Base-by-base conservation (phyloP, 208 protist species). In the Wallacemonas sp. region DNA sequence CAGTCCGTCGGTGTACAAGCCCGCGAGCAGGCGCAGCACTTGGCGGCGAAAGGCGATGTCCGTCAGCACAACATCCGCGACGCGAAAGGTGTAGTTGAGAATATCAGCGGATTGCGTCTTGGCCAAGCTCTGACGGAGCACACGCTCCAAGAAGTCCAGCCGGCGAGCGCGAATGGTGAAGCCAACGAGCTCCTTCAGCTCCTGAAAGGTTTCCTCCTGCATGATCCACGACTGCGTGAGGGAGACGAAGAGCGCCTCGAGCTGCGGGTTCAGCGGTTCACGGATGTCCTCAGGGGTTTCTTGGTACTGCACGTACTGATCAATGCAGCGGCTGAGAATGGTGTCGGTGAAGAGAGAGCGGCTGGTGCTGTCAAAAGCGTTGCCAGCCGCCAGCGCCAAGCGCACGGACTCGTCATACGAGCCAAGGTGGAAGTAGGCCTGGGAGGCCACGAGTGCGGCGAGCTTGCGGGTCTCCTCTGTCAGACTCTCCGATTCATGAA, bases 391-490 rank as follows among this genome's bases (percentile, higher is more conserved):
- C 4, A 99, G 87, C 0, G 98, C 98, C 69, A 96, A 98, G 62
- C 84, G 66, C 46, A 99, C 91, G 9, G 98, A 94, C 44, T 98
- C 93, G 60, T 90, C 88, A 71, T 97, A 98, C 41, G 91, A 95
- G 22, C 95, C 95, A 19, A 99, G 88, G 75, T 99, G 97, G 77
- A 99, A 99, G 77, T 99, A 99, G 27, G 99, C 96, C 77, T 98
- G 93, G 34, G 92, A 97, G 1, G 90, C 86, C 28, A 98, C 83
- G 2, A 99, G 79, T 0, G 97, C 93, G 11, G 97, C 97, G 26
- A 91, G 75, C 31, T 79, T 62, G 30, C 88, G 83, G 5, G 86
- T 90, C 36, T 90, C 75, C 34, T 84, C 72, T 3, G 72, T 66
- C 41, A 94, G 64, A 27, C 59, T 71, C 19, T 44, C 67, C 8